Evolutionary conservation across 2,329 filamentous ascomycete genomes (phyloP).

Genomic region (Xylaria sp.): DNA sequence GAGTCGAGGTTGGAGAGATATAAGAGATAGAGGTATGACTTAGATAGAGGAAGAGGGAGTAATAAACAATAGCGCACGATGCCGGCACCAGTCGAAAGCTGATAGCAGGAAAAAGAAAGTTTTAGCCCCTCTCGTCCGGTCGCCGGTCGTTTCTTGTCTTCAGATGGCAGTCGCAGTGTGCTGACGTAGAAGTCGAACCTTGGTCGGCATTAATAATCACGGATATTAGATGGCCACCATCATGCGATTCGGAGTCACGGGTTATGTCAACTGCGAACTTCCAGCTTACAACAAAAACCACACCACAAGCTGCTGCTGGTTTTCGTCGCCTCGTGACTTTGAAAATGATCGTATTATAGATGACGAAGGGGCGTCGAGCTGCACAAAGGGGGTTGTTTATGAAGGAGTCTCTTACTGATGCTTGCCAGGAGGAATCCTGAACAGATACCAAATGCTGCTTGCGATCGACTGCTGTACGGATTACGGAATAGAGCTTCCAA

Average conservation of each 20-base stretch:
- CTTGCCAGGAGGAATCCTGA: too few relatives aligned
- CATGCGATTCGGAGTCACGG: slow-evolving; percentile 7
- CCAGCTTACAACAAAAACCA: neutral
- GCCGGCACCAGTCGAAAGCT: neutral
- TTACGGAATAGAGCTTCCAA: neutral
- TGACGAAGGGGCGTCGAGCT: too few relatives aligned
- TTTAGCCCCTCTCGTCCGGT: slow-evolving; percentile 14
- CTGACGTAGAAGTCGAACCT: slow-evolving; percentile 9
- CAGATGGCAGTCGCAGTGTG: slow-evolving; percentile 3
- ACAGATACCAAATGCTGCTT: too few relatives aligned
- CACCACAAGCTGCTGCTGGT: neutral
- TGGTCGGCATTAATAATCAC: slow-evolving; percentile 8
- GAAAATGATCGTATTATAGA: neutral
- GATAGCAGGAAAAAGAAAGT: slow-evolving; percentile 12
- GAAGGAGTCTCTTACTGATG: too few relatives aligned
- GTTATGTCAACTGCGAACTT: neutral
- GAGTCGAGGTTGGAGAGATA: neutral
- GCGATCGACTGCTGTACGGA: too few relatives aligned
- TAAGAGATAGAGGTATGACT: neutral
- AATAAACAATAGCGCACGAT: neutral
- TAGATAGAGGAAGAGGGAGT: too few relatives aligned
- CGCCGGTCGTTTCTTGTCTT: slow-evolving; percentile 6
- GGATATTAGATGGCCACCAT: slow-evolving; percentile 7
- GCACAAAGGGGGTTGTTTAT: too few relatives aligned
- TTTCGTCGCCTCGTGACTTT: neutral